These are phyloP conservation scores for Cutaneotrichosporon cutaneum DNA, from an alignment of 1,284 basidiomycete species.

Conservation along the genomic window DNA sequence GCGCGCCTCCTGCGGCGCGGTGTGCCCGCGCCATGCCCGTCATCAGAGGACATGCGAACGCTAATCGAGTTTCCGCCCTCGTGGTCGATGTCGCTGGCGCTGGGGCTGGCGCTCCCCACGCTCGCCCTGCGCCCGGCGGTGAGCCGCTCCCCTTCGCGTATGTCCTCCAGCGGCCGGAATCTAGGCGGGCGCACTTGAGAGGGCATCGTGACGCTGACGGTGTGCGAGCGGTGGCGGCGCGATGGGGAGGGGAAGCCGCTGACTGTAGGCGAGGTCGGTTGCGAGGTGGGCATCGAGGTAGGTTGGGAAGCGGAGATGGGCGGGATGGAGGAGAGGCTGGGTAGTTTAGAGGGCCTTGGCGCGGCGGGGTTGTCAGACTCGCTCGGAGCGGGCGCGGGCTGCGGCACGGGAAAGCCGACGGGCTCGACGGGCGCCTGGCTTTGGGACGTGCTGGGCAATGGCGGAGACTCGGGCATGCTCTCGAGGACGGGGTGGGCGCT, in stretches of 20 bases:
- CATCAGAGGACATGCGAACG: background rate
- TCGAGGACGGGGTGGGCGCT: background rate
- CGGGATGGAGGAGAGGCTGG: background rate
- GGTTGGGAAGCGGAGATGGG: background rate
- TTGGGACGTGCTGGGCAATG: background rate
- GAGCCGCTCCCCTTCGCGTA: background rate
- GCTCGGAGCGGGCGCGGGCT: background rate
- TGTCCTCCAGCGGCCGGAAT: background rate
- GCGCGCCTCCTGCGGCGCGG: background rate
- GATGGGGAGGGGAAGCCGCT: background rate
- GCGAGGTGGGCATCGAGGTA: background rate
- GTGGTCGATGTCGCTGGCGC: background rate
- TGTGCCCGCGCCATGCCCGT: background rate
- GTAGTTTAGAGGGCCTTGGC: background rate
- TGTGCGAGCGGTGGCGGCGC: conserved; percentile 18
- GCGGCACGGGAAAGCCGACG: background rate
- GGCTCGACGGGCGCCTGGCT: background rate
- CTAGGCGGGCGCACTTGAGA: background rate
- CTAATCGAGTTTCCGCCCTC: conserved; percentile 3
- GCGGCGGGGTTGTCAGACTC: background rate
- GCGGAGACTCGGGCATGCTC: background rate
- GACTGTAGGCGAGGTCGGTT: background rate
- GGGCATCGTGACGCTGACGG: conserved; percentile 22
- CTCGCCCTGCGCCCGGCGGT: background rate
- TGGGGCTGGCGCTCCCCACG: background rate